phyloP scores from a whole-genome alignment of 345 rosid genomes.

The Bretschneidera sinensis region DNA sequence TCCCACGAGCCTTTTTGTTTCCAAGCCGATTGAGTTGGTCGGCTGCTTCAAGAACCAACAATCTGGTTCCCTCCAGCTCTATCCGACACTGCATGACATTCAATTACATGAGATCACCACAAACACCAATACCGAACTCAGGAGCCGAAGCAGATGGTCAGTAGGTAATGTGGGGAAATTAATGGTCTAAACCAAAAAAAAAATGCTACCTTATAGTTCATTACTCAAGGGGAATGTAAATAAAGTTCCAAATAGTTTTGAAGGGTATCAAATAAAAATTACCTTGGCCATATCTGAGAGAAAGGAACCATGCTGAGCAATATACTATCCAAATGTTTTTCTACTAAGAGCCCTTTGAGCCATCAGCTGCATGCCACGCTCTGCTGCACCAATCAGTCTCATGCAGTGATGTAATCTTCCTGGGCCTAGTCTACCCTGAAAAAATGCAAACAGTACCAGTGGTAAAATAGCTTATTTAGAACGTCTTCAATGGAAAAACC shows the following conservation, averaged over 20 bases:
- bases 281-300: conserved; percentile 89
- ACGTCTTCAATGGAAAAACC: neutral
- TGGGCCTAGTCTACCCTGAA: conserved; percentile 96
- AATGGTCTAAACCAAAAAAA: neutral
- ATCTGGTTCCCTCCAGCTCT: conserved; percentile 74
- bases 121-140: neutral
- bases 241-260: neutral
- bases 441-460: conserved; percentile 15
- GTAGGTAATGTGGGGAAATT: neutral
- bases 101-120: neutral
- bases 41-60: conserved; percentile 88
- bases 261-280: neutral
- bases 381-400: conserved; percentile 96
- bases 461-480: too few species aligned
- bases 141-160: neutral
- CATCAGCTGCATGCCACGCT: conserved; percentile 97
- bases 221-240: neutral
- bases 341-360: conserved; percentile 76
- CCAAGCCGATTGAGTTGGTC: conserved; percentile 89
- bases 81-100: conserved; percentile 63
- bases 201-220: neutral
- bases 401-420: conserved; percentile 98
- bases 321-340: conserved; percentile 75
- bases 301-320: conserved; percentile 88
- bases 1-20: conserved; percentile 78